These are phyloP conservation scores for Keqinozyma sinolaborantium DNA, from an alignment of 1,139 yeast species.

Conservation along the genomic window DNA sequence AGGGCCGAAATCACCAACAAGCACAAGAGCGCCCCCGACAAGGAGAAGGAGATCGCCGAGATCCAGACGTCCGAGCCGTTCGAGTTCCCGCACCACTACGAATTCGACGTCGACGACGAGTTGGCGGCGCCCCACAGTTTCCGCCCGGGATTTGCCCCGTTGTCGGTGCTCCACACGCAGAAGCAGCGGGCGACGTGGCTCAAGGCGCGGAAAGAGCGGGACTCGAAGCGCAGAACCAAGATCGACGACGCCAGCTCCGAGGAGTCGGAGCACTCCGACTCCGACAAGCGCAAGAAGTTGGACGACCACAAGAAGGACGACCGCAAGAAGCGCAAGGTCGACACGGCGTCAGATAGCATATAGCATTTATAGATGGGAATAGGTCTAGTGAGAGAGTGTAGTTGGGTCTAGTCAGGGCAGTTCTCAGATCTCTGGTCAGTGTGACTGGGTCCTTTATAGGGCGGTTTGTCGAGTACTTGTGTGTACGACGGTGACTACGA, in stretches of 20 bases:
- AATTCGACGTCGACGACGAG: slow-evolving; percentile 32
- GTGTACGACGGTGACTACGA: no score
- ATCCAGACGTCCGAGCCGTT: slow-evolving; percentile 2
- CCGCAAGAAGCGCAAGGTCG: not conserved
- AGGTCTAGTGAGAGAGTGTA: no score
- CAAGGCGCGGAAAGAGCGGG: slow-evolving; percentile 7
- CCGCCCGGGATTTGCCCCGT: slow-evolving; percentile 43
- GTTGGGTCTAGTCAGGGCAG: no score
- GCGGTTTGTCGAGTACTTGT: no score
- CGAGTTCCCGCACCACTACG: slow-evolving; percentile 31
- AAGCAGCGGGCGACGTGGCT: slow-evolving; percentile 12
- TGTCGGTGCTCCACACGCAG: slow-evolving; percentile 33
- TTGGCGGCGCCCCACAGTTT: slow-evolving; percentile 34
- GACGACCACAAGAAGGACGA: slow-evolving; percentile 5
- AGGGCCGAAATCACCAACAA: slow-evolving; percentile 41
- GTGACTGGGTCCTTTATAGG: no score
- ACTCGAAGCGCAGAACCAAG: slow-evolving; percentile 6
- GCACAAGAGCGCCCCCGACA: slow-evolving; percentile 5
- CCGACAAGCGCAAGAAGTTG: no score
- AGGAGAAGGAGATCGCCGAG: slow-evolving; percentile 1
- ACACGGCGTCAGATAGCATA: not conserved
- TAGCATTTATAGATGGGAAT: not conserved
- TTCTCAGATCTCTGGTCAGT: no score
- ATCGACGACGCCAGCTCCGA: slow-evolving; percentile 4
- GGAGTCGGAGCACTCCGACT: slow-evolving; percentile 6